Base-by-base conservation (phyloP, 1,139 yeast genomes). In the Candida anutae region DNA sequence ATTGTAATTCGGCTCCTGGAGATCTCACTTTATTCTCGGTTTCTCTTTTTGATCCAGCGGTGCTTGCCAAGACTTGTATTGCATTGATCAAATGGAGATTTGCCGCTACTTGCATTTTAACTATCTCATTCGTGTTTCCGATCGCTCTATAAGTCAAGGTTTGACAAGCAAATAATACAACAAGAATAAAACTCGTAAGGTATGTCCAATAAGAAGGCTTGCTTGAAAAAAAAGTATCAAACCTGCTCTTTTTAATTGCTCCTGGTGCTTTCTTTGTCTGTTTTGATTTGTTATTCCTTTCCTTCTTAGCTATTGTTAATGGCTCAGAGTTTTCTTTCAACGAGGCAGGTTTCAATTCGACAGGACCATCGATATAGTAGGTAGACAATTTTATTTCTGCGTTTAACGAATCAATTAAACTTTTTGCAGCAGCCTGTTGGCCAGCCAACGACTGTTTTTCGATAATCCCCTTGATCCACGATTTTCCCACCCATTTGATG, bases 391-490 rank as follows among this genome's bases (percentile, higher is more conserved):
- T 37, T n/a, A 61, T 42, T 33, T 60, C 69, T 9, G 46, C 36
- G 23, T 36, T 47, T 26, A 65, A 40, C n/a, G 45, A 47, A 8
- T 33, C 44, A 3, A 63, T 32, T 30, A 62, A 43, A 28, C 54
- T 63, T 12, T 47, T 46, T n/a, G 62, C 49, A 3, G 55, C 58
- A n/a, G 57, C 52, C 15, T 50, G 48, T 40, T 71, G 77, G 0
- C 77, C 78, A 1, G 67, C 42, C 19, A 53, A 42, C 2, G 77
- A 62, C 44, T 61, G 67, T 32, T 62, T 69, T 36, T 73, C 79
- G 28, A 74, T 69, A 14, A 72, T 59, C 14, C 69, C 57, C 38
- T 67, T 71, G 36, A 73, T 61, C 78, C 79, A 73, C 16, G 76
- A 69, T 13, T 63, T 53, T 2, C 76, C 77, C 0, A 68, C 59